Conservation (phyloP, 1,284 basidiomycete species). For the Ceratobasidium sp. region DNA sequence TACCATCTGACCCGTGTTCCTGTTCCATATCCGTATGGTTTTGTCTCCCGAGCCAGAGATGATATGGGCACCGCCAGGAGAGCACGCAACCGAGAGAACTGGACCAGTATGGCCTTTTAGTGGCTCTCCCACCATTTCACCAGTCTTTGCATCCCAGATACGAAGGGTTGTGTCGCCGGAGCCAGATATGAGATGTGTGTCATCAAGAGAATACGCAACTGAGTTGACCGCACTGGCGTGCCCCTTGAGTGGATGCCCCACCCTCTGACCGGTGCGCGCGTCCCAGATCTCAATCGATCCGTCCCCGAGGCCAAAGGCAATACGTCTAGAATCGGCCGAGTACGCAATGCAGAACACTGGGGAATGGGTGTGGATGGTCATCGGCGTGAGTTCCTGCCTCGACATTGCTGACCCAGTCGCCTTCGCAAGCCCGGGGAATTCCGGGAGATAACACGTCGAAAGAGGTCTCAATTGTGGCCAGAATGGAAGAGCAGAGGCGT, state of each 20-base stretch:
- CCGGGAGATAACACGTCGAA: too few species aligned
- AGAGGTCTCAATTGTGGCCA: too few species aligned
- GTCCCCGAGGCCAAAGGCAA: not conserved
- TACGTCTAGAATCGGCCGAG: constrained; percentile 3
- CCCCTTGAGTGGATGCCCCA: constrained; percentile 56
- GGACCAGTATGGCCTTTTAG: constrained; percentile 2
- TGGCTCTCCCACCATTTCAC: constrained; percentile 1
- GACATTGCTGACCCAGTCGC: too few species aligned
- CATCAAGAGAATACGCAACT: constrained; percentile 59
- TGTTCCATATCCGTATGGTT: constrained; percentile 8
- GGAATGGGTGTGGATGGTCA: too few species aligned
- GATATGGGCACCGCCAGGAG: not conserved
- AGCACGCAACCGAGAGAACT: not conserved
- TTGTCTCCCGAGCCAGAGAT: constrained; percentile 4
- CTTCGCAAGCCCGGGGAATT: too few species aligned
- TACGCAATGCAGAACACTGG: constrained; percentile 10
- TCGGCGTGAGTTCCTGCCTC: too few species aligned
- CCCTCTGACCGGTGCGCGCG: constrained; percentile 54
- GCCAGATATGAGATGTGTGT: constrained; percentile 1
- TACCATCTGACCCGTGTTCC: not conserved
- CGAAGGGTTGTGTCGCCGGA: constrained; percentile 26
- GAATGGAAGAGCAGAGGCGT: too few species aligned
- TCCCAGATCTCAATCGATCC: constrained; percentile 55
- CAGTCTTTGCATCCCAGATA: constrained; percentile 27
- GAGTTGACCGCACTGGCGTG: constrained; percentile 62